Evolutionary conservation across 805 yeast genomes (phyloP), one percentile per base, ranked within the genome.

Genomic region (Candida morakotiae): DNA sequence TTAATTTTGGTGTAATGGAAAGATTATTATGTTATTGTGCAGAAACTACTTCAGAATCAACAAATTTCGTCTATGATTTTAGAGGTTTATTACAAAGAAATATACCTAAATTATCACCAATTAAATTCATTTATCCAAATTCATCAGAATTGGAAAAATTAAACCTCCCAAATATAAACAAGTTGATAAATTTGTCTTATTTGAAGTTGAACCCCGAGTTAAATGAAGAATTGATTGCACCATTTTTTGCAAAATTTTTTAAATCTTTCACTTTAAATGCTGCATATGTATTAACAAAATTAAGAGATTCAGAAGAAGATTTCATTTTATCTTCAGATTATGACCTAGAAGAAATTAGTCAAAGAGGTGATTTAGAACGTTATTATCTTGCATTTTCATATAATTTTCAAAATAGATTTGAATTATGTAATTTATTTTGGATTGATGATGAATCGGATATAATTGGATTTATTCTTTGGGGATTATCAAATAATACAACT

Each of bases 381-480:
- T 86, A 91, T 51, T 89, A 87, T 52, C 53, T 89, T 45, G 73
- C 91, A 2, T 68, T 87, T 41, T 81, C 81, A 29, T 84, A 75
- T 53, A 68, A 87, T 6, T 88, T 83, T 55, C 64, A 73, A 19
- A 69, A 75, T 13, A 69, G 95, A 39, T 77, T 81, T 1, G 71
- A 72, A 1, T 60, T 81, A 6, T 73, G 84, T 10, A 51, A 68
- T 1, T 60, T 63, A 9, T 83, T 86, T 51, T 89, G 96, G 95
- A 42, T 50, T 0, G 50, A 53, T 7, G 67, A 61, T 9, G 56
- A 35, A 2, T 39, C 48, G 17, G 74, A 82, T 10, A 67, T 87
- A 2, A 71, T 77, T 51, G 97, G 96, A 0, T 89, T 93, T 46
- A 67, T 91, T 28, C 77, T 76, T 38, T 93, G 98, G 98, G 94